Percentiles rank a stretch among this genome's conserved stretches.
phyloP scores from a whole-genome alignment of 1,284 basidiomycete species.

The Leccinum ambiguum region DNA sequence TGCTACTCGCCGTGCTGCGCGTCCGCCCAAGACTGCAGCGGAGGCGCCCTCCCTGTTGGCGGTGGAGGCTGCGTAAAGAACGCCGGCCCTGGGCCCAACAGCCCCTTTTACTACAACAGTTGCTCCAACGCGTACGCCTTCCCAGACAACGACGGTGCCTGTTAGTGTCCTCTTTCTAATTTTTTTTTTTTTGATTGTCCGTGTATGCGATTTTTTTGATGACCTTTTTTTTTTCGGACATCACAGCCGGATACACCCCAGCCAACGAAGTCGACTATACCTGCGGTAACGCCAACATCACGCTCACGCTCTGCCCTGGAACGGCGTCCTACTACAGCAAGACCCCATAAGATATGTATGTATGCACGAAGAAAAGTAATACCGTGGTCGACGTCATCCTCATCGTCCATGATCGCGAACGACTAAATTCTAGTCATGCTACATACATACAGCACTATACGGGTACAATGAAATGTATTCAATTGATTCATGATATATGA shows the following conservation, averaged over 20 bases:
- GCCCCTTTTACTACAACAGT: slow-evolving; percentile 23
- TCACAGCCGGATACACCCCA: slow-evolving; percentile 14
- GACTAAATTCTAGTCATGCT: background rate
- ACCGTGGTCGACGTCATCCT: background rate
- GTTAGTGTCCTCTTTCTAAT: slow-evolving; percentile 3
- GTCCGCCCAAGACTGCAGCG: slow-evolving; percentile 15
- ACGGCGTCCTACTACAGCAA: slow-evolving; percentile 19
- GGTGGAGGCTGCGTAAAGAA: slow-evolving; percentile 27
- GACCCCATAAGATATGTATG: background rate
- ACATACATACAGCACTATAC: background rate
- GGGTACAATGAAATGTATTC: slow-evolving; percentile 8
- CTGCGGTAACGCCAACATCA: slow-evolving; percentile 21
- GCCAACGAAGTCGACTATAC: slow-evolving; percentile 26
- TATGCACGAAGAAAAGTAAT: background rate
- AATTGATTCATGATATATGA: background rate
- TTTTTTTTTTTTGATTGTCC: no score
- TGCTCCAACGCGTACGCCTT: slow-evolving; percentile 23
- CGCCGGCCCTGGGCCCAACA: slow-evolving; percentile 23
- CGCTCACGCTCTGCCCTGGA: slow-evolving; percentile 26
- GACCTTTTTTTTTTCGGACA: background rate
- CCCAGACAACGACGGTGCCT: slow-evolving; percentile 28
- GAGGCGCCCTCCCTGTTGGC: slow-evolving; percentile 21
- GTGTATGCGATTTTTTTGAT: background rate
- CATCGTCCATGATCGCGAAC: background rate
- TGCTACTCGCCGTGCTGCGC: slow-evolving; percentile 29